These are phyloP conservation scores for Volvox reticuliferus DNA, from an alignment of 139 green algal species.

Conservation along the genomic window DNA sequence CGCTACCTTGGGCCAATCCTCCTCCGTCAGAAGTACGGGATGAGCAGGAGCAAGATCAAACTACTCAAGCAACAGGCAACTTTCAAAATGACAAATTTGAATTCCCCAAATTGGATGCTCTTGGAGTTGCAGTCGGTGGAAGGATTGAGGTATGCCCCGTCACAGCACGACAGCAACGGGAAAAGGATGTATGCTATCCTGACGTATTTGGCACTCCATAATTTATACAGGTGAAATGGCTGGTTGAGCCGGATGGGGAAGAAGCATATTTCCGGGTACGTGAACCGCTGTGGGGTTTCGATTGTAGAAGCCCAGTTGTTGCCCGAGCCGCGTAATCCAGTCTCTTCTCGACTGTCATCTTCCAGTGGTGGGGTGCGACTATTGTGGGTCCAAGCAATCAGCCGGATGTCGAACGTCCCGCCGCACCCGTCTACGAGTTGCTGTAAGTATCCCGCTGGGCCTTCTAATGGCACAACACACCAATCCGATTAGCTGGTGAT, in stretches of 20 bases:
- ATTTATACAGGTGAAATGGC: slow-evolving; percentile 36
- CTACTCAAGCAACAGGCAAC: neutral
- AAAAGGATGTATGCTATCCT: too few species aligned
- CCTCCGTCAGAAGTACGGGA: neutral
- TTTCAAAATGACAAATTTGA: neutral
- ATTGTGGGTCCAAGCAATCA: slow-evolving; percentile 22
- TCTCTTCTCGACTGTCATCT: neutral
- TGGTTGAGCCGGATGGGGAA: slow-evolving; percentile 23
- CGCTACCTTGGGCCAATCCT: neutral
- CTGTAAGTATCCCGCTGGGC: slow-evolving; percentile 13
- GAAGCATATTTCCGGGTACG: slow-evolving; percentile 27
- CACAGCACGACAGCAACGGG: neutral
- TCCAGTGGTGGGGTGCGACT: slow-evolving; percentile 47
- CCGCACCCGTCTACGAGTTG: slow-evolving; percentile 9
- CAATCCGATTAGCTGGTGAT: neutral
- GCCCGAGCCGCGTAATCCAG: too few species aligned
- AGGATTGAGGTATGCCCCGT: slow-evolving; percentile 6
- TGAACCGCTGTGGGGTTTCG: neutral
- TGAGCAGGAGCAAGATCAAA: neutral
- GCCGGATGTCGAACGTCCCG: neutral
- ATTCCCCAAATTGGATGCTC: neutral
- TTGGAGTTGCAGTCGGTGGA: neutral
- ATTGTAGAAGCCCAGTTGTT: too few species aligned
- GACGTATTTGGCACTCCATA: neutral
- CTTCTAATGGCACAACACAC: neutral